Conservation (phyloP, 1,139 yeast genomes). For the Pichia sp. region DNA sequence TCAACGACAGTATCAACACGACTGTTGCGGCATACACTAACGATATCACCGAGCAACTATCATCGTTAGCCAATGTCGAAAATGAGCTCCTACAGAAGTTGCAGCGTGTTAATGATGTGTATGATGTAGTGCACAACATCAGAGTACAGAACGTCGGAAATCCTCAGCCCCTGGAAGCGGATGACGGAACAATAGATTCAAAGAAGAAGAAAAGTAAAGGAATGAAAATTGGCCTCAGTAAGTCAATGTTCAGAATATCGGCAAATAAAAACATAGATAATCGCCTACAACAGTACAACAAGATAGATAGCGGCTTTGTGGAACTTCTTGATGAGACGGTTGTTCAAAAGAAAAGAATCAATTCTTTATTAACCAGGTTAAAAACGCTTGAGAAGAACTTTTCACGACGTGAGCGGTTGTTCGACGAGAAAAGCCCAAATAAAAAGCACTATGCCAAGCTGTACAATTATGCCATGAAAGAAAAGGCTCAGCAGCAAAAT, state of each 20-base stretch:
- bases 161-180: slow-evolving; percentile 4
- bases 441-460: slow-evolving; percentile 31
- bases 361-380: slow-evolving; percentile 22
- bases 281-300: slow-evolving; percentile 4
- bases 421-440: slow-evolving; percentile 26
- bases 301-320: slow-evolving; percentile 32
- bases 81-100: slow-evolving; percentile 10
- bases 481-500: not conserved
- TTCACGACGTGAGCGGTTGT: slow-evolving; percentile 27
- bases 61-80: slow-evolving; percentile 10
- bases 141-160: slow-evolving; percentile 9
- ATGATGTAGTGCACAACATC: slow-evolving; percentile 13
- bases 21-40: slow-evolving; percentile 8
- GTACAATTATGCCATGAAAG: slow-evolving; percentile 24
- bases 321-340: slow-evolving; percentile 16
- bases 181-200: not conserved
- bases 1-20: slow-evolving; percentile 13
- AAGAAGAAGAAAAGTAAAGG: not conserved
- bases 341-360: slow-evolving; percentile 20
- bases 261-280: slow-evolving; percentile 2
- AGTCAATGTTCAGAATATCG: slow-evolving; percentile 11
- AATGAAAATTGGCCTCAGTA: not conserved
- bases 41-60: slow-evolving; percentile 18
- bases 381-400: slow-evolving; percentile 26
- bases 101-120: slow-evolving; percentile 10